Conservation (phyloP, 805 yeast genomes). For the Candida hispaniensis region DNA sequence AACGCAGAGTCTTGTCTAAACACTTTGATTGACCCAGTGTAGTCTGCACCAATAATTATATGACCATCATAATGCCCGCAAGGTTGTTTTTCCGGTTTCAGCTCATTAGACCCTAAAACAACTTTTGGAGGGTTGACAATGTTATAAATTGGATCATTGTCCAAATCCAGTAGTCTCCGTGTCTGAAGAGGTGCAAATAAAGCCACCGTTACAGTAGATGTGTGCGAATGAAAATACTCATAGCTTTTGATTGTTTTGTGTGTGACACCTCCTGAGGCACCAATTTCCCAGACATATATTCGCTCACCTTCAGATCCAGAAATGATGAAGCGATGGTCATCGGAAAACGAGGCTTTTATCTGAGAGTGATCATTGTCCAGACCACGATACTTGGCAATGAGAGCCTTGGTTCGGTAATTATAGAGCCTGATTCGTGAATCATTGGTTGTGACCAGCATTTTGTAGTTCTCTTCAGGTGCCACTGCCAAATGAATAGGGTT, state of each 20-base stretch:
- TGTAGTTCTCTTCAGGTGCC: conserved; percentile 29
- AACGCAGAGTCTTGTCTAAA: conserved; percentile 72
- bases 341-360: conserved; percentile 54
- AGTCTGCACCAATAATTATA: conserved; percentile 70
- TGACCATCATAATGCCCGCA: conserved; percentile 24
- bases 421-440: conserved; percentile 70
- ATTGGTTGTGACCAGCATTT: conserved; percentile 59
- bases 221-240: conserved; percentile 68
- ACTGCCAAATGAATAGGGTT: conserved; percentile 14
- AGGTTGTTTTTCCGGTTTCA: conserved; percentile 6
- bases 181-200: conserved; percentile 67
- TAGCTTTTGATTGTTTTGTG: conserved; percentile 39
- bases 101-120: conserved; percentile 15
- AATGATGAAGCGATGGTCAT: conserved; percentile 46
- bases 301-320: conserved; percentile 84
- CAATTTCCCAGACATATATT: conserved; percentile 68
- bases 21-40: conserved; percentile 58
- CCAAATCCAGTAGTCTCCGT: conserved; percentile 49
- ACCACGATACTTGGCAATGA: conserved; percentile 67
- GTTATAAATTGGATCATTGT: conserved; percentile 75
- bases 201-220: conserved; percentile 62
- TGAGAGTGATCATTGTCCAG: conserved; percentile 59
- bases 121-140: conserved; percentile 33
- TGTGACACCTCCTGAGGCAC: conserved; percentile 22
- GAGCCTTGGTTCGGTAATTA: conserved; percentile 40